phyloP scores from a whole-genome alignment of 352 stramenopile species.

The Phytophthora gonapodyides region DNA sequence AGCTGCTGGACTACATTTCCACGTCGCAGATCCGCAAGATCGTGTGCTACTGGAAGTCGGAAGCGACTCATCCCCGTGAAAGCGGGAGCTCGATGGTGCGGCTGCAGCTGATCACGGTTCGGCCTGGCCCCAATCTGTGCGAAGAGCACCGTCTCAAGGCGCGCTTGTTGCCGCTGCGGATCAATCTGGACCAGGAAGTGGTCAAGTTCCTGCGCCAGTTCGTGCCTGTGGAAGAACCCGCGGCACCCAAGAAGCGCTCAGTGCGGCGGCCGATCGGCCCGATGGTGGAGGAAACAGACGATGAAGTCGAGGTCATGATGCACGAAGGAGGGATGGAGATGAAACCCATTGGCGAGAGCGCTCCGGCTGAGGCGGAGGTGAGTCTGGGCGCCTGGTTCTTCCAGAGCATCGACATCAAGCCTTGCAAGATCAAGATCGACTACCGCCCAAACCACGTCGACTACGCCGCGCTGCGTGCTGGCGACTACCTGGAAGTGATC shows the following conservation, averaged over 20 bases:
- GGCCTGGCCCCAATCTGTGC: constrained; percentile 71
- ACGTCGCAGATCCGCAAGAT: constrained; percentile 91
- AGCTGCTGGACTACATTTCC: constrained; percentile 90
- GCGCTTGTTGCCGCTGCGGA: constrained; percentile 70
- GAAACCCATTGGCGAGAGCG: constrained; percentile 30
- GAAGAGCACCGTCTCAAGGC: constrained; percentile 87
- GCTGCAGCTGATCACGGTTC: constrained; percentile 80
- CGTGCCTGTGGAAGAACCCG: constrained; percentile 50
- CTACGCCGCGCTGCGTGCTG: constrained; percentile 77
- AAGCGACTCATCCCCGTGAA: constrained; percentile 78
- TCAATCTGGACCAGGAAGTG: constrained; percentile 89
- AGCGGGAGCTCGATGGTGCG: constrained; percentile 86
- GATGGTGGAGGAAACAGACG: constrained; percentile 39
- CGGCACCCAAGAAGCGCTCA: constrained; percentile 15
- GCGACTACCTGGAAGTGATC: constrained; percentile 90
- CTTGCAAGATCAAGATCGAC: constrained; percentile 92
- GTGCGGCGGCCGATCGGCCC: constrained; percentile 17
- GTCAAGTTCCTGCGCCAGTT: constrained; percentile 89
- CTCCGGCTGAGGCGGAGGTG: constrained; percentile 40
- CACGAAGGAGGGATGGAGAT: constrained; percentile 60
- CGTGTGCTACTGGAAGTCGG: constrained; percentile 91
- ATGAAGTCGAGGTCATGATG: constrained; percentile 36
- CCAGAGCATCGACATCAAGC: constrained; percentile 86
- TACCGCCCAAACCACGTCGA: constrained; percentile 89
- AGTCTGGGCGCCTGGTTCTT: constrained; percentile 80